These are phyloP conservation scores for Zymoseptoria pseudotritici DNA, from an alignment of 2,329 filamentous ascomycete genomes.

Conservation along the genomic window DNA sequence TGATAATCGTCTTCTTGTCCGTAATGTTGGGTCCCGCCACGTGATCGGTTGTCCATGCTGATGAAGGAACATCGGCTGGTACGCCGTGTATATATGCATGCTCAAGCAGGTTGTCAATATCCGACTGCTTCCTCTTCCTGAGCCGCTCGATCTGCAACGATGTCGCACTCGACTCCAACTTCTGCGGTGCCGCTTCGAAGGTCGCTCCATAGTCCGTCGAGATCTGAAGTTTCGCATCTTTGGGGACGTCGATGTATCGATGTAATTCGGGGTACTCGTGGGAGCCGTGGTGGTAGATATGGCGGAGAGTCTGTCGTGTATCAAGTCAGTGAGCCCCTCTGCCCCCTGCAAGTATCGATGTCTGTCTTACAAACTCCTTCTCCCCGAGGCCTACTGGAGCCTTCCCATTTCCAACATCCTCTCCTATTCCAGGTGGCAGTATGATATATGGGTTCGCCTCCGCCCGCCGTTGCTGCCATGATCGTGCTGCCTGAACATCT, in stretches of 20 bases:
- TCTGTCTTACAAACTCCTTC: constrained; percentile 24
- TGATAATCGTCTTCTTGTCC: constrained; percentile 76
- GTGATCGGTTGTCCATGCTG: constrained; percentile 77
- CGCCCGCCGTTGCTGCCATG: constrained; percentile 11
- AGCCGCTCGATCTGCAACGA: constrained; percentile 67
- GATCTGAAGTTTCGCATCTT: constrained; percentile 40
- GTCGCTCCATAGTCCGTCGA: constrained; percentile 23
- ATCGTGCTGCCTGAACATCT: constrained; percentile 8
- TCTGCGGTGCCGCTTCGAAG: constrained; percentile 35
- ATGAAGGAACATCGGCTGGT: constrained; percentile 59
- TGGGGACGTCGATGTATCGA: constrained; percentile 63
- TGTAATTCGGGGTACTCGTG: constrained; percentile 71
- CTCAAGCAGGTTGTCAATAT: constrained; percentile 71
- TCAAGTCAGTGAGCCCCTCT: neutral
- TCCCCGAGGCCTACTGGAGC: constrained; percentile 17
- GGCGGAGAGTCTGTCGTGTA: constrained; percentile 58
- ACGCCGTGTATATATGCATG: constrained; percentile 62
- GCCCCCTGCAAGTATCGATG: too few relatives aligned
- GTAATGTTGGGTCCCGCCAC: constrained; percentile 72
- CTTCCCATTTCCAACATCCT: constrained; percentile 5
- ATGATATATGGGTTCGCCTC: constrained; percentile 17
- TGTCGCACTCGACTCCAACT: constrained; percentile 35
- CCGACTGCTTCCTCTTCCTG: constrained; percentile 65
- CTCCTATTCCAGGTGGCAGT: constrained; percentile 15
- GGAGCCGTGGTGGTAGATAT: constrained; percentile 89